Base-by-base conservation (phyloP, 2,329 filamentous ascomycete genomes). In the Corynespora cassiicola region DNA sequence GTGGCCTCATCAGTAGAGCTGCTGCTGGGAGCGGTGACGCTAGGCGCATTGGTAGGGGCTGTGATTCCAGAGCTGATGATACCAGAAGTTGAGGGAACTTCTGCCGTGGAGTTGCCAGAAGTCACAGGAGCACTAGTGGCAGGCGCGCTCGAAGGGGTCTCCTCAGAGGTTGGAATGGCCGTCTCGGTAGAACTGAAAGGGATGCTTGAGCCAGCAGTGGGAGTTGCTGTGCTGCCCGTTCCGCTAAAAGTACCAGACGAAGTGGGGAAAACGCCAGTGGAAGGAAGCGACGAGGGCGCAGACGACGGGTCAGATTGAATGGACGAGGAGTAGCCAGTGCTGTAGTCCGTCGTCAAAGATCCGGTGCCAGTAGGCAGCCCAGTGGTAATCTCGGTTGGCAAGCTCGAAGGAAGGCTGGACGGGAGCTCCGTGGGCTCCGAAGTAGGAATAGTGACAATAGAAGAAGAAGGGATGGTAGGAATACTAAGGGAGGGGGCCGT, bases 401-500 rank as follows among this genome's bases (percentile, higher is more conserved):
- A n/a, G n/a, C 11, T n/a, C 21, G 6, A 28, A 31, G 5, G 39
- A 27, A n/a, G 28, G 12, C n/a, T 30, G 16, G 34, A 20, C n/a
- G 16, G 12, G 6, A 16, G 20, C 1, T 20, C 11, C n/a, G 26
- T 15, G 5, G 26, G n/a, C 19, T 37, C 34, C 12, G 34, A 37
- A 10, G 34, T 37, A 6, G 34, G 34, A 12, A 37, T 37, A 3
- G 14, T 16, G 5, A 37, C 18, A 7, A 15, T 32, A 17, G 38
- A 31, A 8, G 25, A 22, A 8, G 11, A 14, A 5, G 37, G 12
- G 19, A 33, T 9, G 14, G 23, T 34, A 10, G 36, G 23, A 48
- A 45, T 11, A 52, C 47, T 49, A 6, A 41, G 34, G 14, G 45
- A 52, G 17, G 37, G 46, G 14, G 50, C 52, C 24, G 52, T 56